Base-by-base conservation (phyloP, 139 green algal species). In the Klebsormidium nitens region DNA sequence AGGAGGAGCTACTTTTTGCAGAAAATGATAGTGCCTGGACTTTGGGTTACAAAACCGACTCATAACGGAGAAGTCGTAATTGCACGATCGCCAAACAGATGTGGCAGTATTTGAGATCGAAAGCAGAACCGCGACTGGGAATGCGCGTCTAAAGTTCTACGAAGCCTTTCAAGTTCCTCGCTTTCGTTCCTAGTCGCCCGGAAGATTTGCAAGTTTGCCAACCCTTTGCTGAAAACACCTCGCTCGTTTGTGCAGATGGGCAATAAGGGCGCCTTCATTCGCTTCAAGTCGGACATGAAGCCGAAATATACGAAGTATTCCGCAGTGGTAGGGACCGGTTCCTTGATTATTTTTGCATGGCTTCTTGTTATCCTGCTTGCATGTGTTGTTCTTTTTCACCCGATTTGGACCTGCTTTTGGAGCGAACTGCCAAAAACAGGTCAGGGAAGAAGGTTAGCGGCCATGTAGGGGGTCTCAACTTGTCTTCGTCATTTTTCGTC, bases 191-290 rank as follows among this genome's bases (percentile, higher is more conserved):
- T 29, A 68, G 14, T 17, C 17, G 50, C n/a, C n/a, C n/a, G n/a
- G n/a, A n/a, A 66, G 17, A 17, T 66, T 68, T 64, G 14, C 14
- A 14, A 32, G 61, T 47, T 19, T 44, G 61, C 42, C 17, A 19
- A 17, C 14, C 17, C 8, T 28, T 34, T 36, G 42, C 0, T 29
- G 5, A 34, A 36, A 19, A 14, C 36, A 74, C 61, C n/a, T 14
- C 17, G 11, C 14, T 73, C 55, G 23, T 52, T 73, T 75, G 17
- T 74, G 34, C 56, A 85, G 64, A 91, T 91, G 85, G 88, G 85
- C 64, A 95, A 93, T 82, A 90, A 93, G 85, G 93, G 87, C 42
- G 92, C 93, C 2, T 99, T 95, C 81, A 91, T 99, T 48, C 74
- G 73, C 26, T 96, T 99, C 78, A 88, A 90, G 86, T 85, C 35